These are phyloP conservation scores for Microbotryum silenes-acaulis DNA, from an alignment of 1,284 basidiomycete species.

Conservation along the genomic window DNA sequence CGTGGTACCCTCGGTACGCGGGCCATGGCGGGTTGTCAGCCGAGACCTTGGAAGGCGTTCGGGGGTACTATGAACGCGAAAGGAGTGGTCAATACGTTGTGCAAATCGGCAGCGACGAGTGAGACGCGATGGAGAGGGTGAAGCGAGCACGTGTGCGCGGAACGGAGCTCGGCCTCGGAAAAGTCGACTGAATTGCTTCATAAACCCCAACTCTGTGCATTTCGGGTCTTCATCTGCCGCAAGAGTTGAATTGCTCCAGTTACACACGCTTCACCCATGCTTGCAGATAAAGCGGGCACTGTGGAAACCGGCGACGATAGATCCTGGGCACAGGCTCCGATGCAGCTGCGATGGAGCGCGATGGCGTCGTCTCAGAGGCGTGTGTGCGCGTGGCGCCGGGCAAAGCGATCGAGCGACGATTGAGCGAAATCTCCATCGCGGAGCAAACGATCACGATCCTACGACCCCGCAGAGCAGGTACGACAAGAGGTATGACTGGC, in stretches of 20 bases:
- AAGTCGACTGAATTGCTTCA: not conserved
- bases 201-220: not conserved
- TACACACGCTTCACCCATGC: conserved; percentile 56
- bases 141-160: not conserved
- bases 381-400: conserved; percentile 21
- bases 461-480: too few species aligned
- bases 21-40: conserved; percentile 97
- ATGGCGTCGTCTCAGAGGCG: conserved; percentile 44
- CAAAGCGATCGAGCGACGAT: too few species aligned
- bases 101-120: not conserved
- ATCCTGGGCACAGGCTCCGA: too few species aligned
- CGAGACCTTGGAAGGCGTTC: conserved; percentile 50
- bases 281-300: too few species aligned
- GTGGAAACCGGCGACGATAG: too few species aligned
- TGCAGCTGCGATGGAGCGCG: too few species aligned
- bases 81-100: not conserved
- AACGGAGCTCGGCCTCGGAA: not conserved
- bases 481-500: too few species aligned
- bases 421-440: too few species aligned
- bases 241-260: conserved; percentile 46
- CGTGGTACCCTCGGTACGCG: conserved; percentile 71
- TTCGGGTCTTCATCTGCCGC: conserved; percentile 30
- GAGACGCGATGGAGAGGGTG: not conserved
- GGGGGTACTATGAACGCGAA: conserved; percentile 40
- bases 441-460: too few species aligned